Conservation (phyloP, 176 grass and related monocot genomes). For the Poa annua region DNA sequence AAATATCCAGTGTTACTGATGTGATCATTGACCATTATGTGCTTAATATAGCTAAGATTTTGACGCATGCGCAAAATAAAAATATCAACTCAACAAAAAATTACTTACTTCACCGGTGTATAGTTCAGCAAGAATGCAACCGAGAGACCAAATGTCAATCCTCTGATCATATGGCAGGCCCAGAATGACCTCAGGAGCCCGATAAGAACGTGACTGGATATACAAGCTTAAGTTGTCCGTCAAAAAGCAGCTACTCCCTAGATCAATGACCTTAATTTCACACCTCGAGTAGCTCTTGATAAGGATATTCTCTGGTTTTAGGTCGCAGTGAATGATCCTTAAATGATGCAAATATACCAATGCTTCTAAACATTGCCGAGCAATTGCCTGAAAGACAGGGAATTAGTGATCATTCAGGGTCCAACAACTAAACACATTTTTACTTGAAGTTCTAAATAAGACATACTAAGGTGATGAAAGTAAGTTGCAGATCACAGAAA, state of each 20-base stretch:
- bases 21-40: slow-evolving; percentile 11
- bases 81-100: slow-evolving; percentile 10
- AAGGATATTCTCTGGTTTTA: slow-evolving; percentile 97
- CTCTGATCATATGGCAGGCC: slow-evolving; percentile 94
- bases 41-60: background rate
- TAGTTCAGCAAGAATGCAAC: slow-evolving; percentile 92
- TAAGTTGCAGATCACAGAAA: background rate
- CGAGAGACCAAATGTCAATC: slow-evolving; percentile 97
- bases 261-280: slow-evolving; percentile 98
- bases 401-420: background rate
- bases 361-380: slow-evolving; percentile 90
- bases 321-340: slow-evolving; percentile 92
- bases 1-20: no score
- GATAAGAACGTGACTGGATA: slow-evolving; percentile 98
- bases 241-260: slow-evolving; percentile 97
- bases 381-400: slow-evolving; percentile 65
- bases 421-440: background rate
- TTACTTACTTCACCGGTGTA: slow-evolving; percentile 80
- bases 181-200: slow-evolving; percentile 94
- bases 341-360: slow-evolving; percentile 84
- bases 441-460: background rate
- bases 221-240: slow-evolving; percentile 84
- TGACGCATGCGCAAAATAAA: background rate
- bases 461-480: background rate
- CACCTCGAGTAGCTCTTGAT: slow-evolving; percentile 98